A percentile compares a stretch with the other conserved stretches of the same genome.
Evolutionary conservation across 192 early-diverging fungal genomes (phyloP).

Genomic region (Gryganskiella cystojenkinii): DNA sequence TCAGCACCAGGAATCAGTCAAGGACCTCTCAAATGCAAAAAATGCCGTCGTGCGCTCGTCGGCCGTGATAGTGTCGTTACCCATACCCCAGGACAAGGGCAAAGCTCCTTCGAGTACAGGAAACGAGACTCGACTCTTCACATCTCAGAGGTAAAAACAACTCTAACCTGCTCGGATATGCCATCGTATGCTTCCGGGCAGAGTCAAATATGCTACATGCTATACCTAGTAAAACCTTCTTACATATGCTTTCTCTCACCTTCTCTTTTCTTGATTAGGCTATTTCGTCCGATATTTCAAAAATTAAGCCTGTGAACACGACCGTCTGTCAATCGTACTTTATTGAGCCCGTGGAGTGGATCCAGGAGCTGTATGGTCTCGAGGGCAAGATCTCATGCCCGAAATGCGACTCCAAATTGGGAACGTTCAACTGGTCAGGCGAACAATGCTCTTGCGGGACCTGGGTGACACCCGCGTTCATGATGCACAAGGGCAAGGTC

Average conservation of each 20-base stretch:
- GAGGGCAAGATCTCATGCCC: constrained; percentile 82
- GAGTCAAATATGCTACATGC: no score
- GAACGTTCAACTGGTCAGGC: constrained; percentile 84
- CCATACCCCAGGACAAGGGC: constrained; percentile 77
- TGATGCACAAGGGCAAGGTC: constrained; percentile 79
- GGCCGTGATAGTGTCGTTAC: constrained; percentile 71
- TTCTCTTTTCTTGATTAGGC: constrained; percentile 44
- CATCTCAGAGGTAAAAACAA: constrained; percentile 23
- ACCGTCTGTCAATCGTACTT: constrained; percentile 79
- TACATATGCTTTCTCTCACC: no score
- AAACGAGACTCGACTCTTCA: constrained; percentile 70
- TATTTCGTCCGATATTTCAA: constrained; percentile 24
- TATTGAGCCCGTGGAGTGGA: constrained; percentile 89
- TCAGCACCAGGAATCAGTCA: constrained; percentile 7
- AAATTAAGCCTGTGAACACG: constrained; percentile 14
- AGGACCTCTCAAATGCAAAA: constrained; percentile 44
- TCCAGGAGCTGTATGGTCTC: constrained; percentile 69
- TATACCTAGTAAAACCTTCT: no score
- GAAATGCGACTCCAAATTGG: constrained; percentile 83
- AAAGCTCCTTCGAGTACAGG: constrained; percentile 76
- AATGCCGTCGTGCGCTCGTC: constrained; percentile 65
- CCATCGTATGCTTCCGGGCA: no score
- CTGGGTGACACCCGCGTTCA: constrained; percentile 85
- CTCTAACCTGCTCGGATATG: not conserved
- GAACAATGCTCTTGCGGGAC: constrained; percentile 83